A percentile compares a stretch with the other conserved stretches of the same genome.
These are phyloP conservation scores for Porphyrellus cyaneotinctus DNA, from an alignment of 768 basidiomycete species.

Conservation along the genomic window DNA sequence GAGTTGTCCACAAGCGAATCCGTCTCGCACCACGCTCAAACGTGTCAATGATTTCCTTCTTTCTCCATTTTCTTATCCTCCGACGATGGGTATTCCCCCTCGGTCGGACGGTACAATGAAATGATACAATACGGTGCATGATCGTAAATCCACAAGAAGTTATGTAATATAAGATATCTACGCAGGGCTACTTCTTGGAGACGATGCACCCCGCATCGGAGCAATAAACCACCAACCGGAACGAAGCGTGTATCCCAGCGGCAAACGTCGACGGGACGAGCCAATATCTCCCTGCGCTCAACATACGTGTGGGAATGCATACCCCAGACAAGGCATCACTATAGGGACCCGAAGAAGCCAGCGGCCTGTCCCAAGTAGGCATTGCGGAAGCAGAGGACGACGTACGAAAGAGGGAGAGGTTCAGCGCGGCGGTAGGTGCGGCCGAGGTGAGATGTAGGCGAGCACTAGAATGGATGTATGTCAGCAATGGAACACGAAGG, in stretches of 20 bases:
- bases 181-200: background rate
- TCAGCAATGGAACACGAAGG: background rate
- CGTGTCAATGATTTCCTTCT: slow-evolving; percentile 73
- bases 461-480: slow-evolving; percentile 48
- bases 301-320: slow-evolving; percentile 45
- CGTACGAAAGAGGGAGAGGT: slow-evolving; percentile 55
- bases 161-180: background rate
- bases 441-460: slow-evolving; percentile 59
- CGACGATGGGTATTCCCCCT: background rate
- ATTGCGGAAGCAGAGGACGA: slow-evolving; percentile 5
- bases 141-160: background rate
- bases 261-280: slow-evolving; percentile 71
- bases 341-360: slow-evolving; percentile 77
- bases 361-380: slow-evolving; percentile 34
- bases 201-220: slow-evolving; percentile 33
- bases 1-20: slow-evolving; percentile 72
- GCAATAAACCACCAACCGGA: slow-evolving; percentile 60
- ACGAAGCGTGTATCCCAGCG: slow-evolving; percentile 52
- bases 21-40: slow-evolving; percentile 77
- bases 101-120: background rate
- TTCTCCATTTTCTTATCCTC: slow-evolving; percentile 27
- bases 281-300: slow-evolving; percentile 63
- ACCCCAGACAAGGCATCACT: slow-evolving; percentile 73
- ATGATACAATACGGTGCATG: too few relatives aligned
- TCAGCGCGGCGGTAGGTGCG: slow-evolving; percentile 45